Evolutionary conservation across 352 stramenopile genomes (phyloP).

Genomic region (Phytopythium oedochilum): DNA sequence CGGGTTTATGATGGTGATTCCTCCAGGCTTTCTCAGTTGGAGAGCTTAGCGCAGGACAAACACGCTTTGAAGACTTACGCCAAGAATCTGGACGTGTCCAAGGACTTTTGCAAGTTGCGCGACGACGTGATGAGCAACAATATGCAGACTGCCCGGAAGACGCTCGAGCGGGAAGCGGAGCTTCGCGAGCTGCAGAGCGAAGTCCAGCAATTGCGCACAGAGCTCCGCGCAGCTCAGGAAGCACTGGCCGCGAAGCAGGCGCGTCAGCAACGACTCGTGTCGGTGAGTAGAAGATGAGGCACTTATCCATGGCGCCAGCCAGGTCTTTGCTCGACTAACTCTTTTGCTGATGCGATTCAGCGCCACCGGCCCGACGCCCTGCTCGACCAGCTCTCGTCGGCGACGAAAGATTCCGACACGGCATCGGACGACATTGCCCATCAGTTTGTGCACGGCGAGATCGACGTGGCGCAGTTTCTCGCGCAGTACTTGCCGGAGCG

Average conservation of each 20-base stretch:
- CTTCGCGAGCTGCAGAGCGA: slow-evolving; percentile 47
- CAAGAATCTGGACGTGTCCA: slow-evolving; percentile 48
- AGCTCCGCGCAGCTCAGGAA: slow-evolving; percentile 50
- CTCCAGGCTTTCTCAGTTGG: slow-evolving; percentile 44
- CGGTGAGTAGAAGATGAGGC: slow-evolving; percentile 39
- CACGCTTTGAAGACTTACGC: slow-evolving; percentile 60
- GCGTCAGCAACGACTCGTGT: slow-evolving; percentile 58
- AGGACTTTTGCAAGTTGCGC: slow-evolving; percentile 67
- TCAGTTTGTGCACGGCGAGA: slow-evolving; percentile 68
- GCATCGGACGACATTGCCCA: slow-evolving; percentile 68
- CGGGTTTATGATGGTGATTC: neutral
- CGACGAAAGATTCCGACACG: slow-evolving; percentile 55
- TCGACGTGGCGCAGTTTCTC: slow-evolving; percentile 65
- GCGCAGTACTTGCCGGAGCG: slow-evolving; percentile 59
- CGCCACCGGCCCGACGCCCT: slow-evolving; percentile 64
- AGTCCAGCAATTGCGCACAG: slow-evolving; percentile 37
- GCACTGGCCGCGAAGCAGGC: slow-evolving; percentile 61
- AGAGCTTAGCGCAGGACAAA: slow-evolving; percentile 56
- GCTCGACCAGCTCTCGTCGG: slow-evolving; percentile 57
- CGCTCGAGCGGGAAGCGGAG: slow-evolving; percentile 48
- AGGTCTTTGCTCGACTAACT: too few species aligned
- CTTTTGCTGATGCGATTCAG: slow-evolving; percentile 30
- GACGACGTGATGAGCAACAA: slow-evolving; percentile 79
- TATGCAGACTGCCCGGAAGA: slow-evolving; percentile 67
- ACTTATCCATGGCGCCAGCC: too few species aligned